A percentile compares a stretch with the other conserved stretches of the same genome.
Conservation (phyloP, 306 rosid species). For the Fagus sylvatica region DNA sequence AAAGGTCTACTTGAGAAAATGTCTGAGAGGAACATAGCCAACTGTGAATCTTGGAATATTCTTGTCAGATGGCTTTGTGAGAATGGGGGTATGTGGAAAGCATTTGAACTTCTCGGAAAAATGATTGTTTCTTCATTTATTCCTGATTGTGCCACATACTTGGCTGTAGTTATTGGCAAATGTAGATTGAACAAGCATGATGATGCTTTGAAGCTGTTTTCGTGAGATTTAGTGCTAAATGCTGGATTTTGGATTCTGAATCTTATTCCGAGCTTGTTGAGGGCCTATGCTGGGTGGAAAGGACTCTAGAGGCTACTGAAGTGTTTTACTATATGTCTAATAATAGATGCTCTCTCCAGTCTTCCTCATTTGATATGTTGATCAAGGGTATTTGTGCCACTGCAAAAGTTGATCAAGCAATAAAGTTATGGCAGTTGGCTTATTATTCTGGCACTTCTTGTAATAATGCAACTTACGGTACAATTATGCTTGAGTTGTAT, state of each 20-base stretch:
- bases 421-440: conserved; percentile 52
- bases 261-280: conserved; percentile 68
- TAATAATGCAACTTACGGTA: conserved; percentile 45
- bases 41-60: conserved; percentile 75
- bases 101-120: conserved; percentile 60
- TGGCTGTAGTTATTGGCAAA: conserved; percentile 71
- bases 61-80: conserved; percentile 64
- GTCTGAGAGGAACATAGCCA: conserved; percentile 55
- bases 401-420: conserved; percentile 52
- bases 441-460: conserved; percentile 52
- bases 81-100: conserved; percentile 53
- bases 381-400: conserved; percentile 55
- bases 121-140: conserved; percentile 54
- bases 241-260: conserved; percentile 64
- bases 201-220: conserved; percentile 59
- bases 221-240: conserved; percentile 33
- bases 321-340: conserved; percentile 68
- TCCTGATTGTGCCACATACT: conserved; percentile 58
- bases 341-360: conserved; percentile 48
- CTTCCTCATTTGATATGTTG: conserved; percentile 57
- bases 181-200: conserved; percentile 54
- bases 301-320: conserved; percentile 49
- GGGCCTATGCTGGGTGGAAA: conserved; percentile 58
- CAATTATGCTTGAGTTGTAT: conserved; percentile 54
- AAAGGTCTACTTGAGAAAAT: conserved; percentile 50